Percentiles rank a stretch among this genome's conserved stretches.
Conservation (phyloP, 1,284 basidiomycete species). For the Phaffia rhodozyma region DNA sequence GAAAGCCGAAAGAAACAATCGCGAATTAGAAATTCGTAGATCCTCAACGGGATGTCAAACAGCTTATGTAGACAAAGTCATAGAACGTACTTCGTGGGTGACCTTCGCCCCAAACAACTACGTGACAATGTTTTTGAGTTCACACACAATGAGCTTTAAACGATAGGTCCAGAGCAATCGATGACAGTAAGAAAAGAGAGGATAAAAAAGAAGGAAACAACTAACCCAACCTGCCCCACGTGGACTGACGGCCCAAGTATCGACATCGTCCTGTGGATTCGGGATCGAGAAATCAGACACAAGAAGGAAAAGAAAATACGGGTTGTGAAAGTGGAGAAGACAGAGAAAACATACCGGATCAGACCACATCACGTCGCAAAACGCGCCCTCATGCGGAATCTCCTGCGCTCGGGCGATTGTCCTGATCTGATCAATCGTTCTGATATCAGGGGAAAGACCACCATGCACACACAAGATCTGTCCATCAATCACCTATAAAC, state of each 20-base stretch:
- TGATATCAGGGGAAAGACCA: constrained; percentile 82
- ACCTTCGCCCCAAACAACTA: no score
- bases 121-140: no score
- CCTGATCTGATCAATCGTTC: constrained; percentile 84
- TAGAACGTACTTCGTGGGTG: no score
- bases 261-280: constrained; percentile 48
- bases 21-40: no score
- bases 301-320: constrained; percentile 2
- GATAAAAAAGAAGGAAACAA: neutral
- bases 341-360: constrained; percentile 60
- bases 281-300: constrained; percentile 9
- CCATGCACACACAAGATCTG: constrained; percentile 88
- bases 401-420: constrained; percentile 94
- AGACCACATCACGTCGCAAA: constrained; percentile 98
- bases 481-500: constrained; percentile 64
- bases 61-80: no score
- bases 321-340: neutral
- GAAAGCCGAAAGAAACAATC: no score
- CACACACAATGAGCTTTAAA: constrained; percentile 60
- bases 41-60: no score
- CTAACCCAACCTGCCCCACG: constrained; percentile 70
- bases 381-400: constrained; percentile 97
- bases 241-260: constrained; percentile 92
- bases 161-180: constrained; percentile 22
- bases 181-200: neutral